Base-by-base conservation (phyloP, 805 yeast species). In the Kuraishia ogatae region DNA sequence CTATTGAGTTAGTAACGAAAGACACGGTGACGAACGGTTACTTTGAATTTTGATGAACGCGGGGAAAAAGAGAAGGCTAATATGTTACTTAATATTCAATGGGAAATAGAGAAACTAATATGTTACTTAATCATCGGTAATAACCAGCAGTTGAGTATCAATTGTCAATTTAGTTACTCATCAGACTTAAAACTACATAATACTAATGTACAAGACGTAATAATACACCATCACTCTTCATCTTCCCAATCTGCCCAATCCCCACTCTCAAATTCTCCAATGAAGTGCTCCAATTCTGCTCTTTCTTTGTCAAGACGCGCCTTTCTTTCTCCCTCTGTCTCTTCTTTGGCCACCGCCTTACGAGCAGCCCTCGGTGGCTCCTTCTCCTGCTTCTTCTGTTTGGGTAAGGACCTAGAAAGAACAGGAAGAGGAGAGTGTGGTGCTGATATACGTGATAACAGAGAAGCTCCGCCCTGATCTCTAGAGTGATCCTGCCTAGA, bases 161-260 rank as follows among this genome's bases (percentile, higher is more conserved):
- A n/a, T n/a, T n/a, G n/a, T n/a, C n/a, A n/a, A n/a, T n/a, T n/a
- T n/a, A n/a, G n/a, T 10, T 26, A 26, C 10, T 26, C 29, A 10
- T 26, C 10, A 26, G 10, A 26, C 29, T 26, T 26, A 26, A 26
- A 5, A 26, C 29, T 10, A 26, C 10, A 26, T 26, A 5, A 26
- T 10, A 26, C 29, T 26, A 26, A 26, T 26, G 10, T 35, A 15
- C 43, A 35, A 5, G 2, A n/a, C n/a, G 13, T 35, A 35, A 35
- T 35, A 35, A 35, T 35, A 35, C 43, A 35, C 15, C 6, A 8
- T 35, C 43, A 35, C 7, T 35, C 43, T 15, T 35, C 43, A 35
- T 50, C 51, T 22, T 28, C 39, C 19, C 29, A 29, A 22, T 50
- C 51, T 3, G 51, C 51, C 51, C 51, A 50, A 19, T 28, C 29